A percentile compares a stretch with the other conserved stretches of the same genome.
Evolutionary conservation across 2,329 filamentous ascomycete species (phyloP).

Genomic region (Aspergillus vadensis): DNA sequence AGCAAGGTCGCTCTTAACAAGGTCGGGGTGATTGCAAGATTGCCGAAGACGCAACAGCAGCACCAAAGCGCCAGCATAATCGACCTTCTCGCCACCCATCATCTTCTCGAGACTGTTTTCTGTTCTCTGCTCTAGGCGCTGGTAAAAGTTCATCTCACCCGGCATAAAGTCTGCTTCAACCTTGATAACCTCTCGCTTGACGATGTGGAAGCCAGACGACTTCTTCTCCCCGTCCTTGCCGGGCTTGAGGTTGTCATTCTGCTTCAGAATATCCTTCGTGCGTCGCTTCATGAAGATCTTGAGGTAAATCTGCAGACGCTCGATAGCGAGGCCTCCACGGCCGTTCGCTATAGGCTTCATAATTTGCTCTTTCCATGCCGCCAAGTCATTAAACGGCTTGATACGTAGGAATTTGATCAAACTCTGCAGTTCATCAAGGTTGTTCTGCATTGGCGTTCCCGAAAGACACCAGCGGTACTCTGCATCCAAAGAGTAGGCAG

Average conservation of each 20-base stretch:
- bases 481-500: slow-evolving; percentile 79
- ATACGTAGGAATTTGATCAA: slow-evolving; percentile 91
- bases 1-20: slow-evolving; percentile 81
- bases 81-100: slow-evolving; percentile 77
- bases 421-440: slow-evolving; percentile 92
- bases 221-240: slow-evolving; percentile 57
- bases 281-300: slow-evolving; percentile 98
- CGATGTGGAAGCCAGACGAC: slow-evolving; percentile 78
- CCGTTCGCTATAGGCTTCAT: slow-evolving; percentile 87
- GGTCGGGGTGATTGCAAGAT: slow-evolving; percentile 89
- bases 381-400: slow-evolving; percentile 82
- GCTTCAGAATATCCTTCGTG: slow-evolving; percentile 93
- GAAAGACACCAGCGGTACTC: slow-evolving; percentile 96
- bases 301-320: slow-evolving; percentile 78
- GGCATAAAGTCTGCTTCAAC: slow-evolving; percentile 76
- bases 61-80: slow-evolving; percentile 92
- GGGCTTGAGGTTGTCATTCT: slow-evolving; percentile 77
- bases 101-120: slow-evolving; percentile 85
- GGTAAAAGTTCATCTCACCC: slow-evolving; percentile 82
- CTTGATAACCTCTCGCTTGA: slow-evolving; percentile 83
- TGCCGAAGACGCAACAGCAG: slow-evolving; percentile 87
- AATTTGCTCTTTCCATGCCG: slow-evolving; percentile 89
- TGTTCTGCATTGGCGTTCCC: slow-evolving; percentile 97
- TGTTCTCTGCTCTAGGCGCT: slow-evolving; percentile 77
- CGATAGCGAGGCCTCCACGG: slow-evolving; percentile 84